Evolutionary conservation across 2,329 filamentous ascomycete genomes (phyloP), one percentile per base, ranked within the genome.

Genomic region (Simplicillium sp.): DNA sequence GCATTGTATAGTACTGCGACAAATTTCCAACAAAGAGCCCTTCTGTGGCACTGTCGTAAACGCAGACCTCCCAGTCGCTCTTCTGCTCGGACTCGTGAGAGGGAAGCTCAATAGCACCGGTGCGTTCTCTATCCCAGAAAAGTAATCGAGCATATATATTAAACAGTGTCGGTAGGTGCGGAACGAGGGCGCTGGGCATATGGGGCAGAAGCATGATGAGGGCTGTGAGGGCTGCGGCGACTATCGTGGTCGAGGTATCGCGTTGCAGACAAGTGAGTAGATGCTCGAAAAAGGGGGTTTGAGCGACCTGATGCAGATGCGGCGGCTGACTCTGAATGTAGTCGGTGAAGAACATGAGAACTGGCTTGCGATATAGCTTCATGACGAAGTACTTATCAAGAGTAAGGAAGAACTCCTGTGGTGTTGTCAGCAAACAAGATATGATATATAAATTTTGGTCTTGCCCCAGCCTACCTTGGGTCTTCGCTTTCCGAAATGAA

Each of bases 151-250:
- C 84, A 57, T 92, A 92, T 39, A 92, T 81, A 46, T 88, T 82
- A 68, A 90, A 92, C 14, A 92, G 66, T 15, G 77, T 76, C 25
- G 84, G 80, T 6, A 92, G 68, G 53, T 82, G 74, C 1, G 76
- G 71, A 2, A 80, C 77, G 12, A 89, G 62, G 3, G 82, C 81
- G 49, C 75, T 81, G 1, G 85, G 85, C 59, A 90, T 85, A 54
- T 89, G 84, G 2, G 86, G 86, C 38, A 92, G 60, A 20, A 90
- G 77, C 86, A 92, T 92, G 48, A 86, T 82, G 44, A 92, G 61
- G 7, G 79, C 76, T 4, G 83, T 84, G 39, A 92, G 65, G 1
- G 84, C 83, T 34, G 87, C 66, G 2, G 84, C 84, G n/a, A 90
- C 71, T 3, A 84, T 77, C 1, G 82, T 81, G 0, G 84, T 86